Evolutionary conservation across 2,329 filamentous ascomycete species (phyloP).

Genomic region (Leptographium flavum): DNA sequence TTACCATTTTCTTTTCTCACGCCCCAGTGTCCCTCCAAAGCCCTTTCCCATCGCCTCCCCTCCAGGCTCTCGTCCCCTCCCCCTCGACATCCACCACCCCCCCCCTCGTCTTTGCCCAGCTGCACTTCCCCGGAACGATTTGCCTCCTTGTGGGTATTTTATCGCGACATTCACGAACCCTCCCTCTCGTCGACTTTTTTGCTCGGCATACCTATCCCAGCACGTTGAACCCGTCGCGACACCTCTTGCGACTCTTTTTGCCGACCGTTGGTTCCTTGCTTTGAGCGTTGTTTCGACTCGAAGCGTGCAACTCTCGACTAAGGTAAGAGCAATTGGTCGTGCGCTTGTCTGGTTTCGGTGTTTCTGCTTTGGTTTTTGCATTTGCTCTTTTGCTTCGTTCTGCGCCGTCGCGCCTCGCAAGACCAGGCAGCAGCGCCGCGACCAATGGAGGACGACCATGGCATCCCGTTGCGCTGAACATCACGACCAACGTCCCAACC

Average conservation of each 20-base stretch:
- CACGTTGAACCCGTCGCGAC: background rate
- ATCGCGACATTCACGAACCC: slow-evolving; percentile 4
- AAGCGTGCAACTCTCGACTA: background rate
- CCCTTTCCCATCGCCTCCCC: background rate
- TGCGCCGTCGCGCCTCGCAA: no score
- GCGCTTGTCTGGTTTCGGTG: background rate
- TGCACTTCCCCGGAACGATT: slow-evolving; percentile 7
- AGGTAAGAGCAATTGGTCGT: background rate
- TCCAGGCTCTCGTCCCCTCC: slow-evolving; percentile 3
- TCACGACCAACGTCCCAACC: no score
- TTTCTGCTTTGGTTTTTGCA: background rate
- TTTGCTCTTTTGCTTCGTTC: background rate
- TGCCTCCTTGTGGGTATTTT: slow-evolving; percentile 3
- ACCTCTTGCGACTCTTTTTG: background rate
- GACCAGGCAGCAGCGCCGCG: no score
- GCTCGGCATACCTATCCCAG: background rate
- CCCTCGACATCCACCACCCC: background rate
- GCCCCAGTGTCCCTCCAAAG: background rate
- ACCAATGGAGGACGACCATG: no score
- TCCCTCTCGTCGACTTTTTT: background rate
- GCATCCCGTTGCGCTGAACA: no score
- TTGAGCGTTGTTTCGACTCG: background rate
- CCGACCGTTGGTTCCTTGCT: background rate
- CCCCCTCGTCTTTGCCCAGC: no score
- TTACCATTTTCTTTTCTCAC: slow-evolving; percentile 1